Percentiles rank a stretch among this genome's conserved stretches.
Conservation (phyloP, 2,329 filamentous ascomycete genomes). For the Diaporthe citriasiana region DNA sequence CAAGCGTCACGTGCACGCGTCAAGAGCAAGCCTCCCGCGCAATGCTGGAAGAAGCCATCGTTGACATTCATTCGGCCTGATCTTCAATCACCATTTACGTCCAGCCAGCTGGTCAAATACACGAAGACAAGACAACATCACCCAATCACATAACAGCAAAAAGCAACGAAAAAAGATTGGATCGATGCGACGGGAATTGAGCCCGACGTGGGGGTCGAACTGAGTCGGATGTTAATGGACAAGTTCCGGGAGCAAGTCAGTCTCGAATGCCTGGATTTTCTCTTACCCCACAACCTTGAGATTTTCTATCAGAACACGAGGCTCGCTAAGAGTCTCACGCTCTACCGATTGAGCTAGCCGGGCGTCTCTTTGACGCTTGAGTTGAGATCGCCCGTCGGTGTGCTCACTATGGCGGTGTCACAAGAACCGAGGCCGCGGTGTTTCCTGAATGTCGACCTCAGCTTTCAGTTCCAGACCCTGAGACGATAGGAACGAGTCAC, state of each 20-base stretch:
- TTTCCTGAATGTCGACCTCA: neutral
- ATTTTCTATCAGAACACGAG: constrained; percentile 29
- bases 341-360: constrained; percentile 80
- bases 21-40: neutral
- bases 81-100: neutral
- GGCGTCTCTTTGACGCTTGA: constrained; percentile 50
- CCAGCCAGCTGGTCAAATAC: too few relatives aligned
- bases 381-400: neutral
- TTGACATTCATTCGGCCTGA: neutral
- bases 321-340: constrained; percentile 76
- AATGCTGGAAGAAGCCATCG: constrained; percentile 11
- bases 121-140: too few relatives aligned
- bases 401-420: neutral
- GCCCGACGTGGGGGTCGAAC: constrained; percentile 48
- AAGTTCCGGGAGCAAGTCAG: neutral
- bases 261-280: constrained; percentile 11
- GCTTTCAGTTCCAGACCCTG: neutral
- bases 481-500: neutral
- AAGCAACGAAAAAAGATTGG: constrained; percentile 29
- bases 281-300: constrained; percentile 39
- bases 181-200: constrained; percentile 45
- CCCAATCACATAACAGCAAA: neutral
- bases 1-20: constrained; percentile 25
- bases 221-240: constrained; percentile 17
- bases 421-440: neutral